A percentile compares a stretch with the other conserved stretches of the same genome.
Conservation (phyloP, 1,284 basidiomycete genomes). For the Leccinum proliferum region DNA sequence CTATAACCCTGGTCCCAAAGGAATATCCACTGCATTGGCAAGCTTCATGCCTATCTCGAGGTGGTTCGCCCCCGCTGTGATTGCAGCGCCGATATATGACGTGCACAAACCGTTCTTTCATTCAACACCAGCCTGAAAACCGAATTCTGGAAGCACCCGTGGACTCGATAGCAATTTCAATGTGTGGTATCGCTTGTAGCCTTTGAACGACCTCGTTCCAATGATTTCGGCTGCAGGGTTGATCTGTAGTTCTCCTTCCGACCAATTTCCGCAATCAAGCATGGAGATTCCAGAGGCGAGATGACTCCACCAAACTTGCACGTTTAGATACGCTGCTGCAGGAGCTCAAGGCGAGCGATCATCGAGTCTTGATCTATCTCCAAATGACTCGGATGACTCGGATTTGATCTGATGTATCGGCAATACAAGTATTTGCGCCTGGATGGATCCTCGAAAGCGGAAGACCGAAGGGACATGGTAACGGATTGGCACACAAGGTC, state of each 20-base stretch:
- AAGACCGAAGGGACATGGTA: too few relatives aligned
- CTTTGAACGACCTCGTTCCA: constrained; percentile 53
- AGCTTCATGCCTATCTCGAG: constrained; percentile 79
- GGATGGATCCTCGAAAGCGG: too few relatives aligned
- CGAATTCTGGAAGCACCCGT: constrained; percentile 59
- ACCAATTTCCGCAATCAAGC: constrained; percentile 78
- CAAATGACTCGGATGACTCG: too few relatives aligned
- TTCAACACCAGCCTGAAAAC: constrained; percentile 55
- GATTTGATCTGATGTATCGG: too few relatives aligned
- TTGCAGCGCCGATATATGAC: constrained; percentile 82
- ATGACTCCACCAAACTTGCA: too few relatives aligned
- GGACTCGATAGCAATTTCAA: constrained; percentile 60
- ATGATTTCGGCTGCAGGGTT: constrained; percentile 68
- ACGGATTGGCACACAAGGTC: too few relatives aligned
- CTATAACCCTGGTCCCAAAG: constrained; percentile 45
- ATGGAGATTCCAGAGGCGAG: constrained; percentile 94
- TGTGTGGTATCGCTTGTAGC: constrained; percentile 65
- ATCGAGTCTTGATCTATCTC: too few relatives aligned
- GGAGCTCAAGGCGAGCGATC: too few relatives aligned
- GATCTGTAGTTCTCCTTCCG: constrained; percentile 56
- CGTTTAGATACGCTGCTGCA: too few relatives aligned
- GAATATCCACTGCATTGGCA: constrained; percentile 65
- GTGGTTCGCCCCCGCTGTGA: constrained; percentile 78
- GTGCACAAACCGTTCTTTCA: constrained; percentile 75
- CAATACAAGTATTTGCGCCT: too few relatives aligned